Base-by-base conservation (phyloP, 768 basidiomycete species). In the Agrocybe praecox region DNA sequence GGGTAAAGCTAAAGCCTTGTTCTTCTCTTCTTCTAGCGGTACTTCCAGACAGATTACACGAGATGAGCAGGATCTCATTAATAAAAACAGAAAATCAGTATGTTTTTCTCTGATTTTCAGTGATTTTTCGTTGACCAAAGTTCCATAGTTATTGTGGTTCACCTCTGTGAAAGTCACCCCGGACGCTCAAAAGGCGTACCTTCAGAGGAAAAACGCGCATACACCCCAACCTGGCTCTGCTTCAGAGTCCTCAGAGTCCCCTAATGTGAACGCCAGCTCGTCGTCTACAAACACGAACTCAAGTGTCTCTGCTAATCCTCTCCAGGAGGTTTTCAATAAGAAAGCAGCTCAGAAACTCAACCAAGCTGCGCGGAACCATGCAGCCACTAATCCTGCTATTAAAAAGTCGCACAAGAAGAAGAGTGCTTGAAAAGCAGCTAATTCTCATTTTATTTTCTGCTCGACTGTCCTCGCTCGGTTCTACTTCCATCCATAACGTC, bases 81-180 rank as follows among this genome's bases (percentile, higher is more conserved):
- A 69, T 55, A 69, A 69, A 53, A 59, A 56, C 33, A 65, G 69
- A 45, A 68, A 71, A 66, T 69, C 65, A 21, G 69, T 71, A 36
- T 24, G 63, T 42, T 51, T 54, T 21, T 23, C 22, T 15, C 32
- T 24, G 32, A 26, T 32, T 2, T 17, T 29, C 9, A 24, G 21
- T 43, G 2, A 2, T 6, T 21, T 2, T 14, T 36, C n/a, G n/a
- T 52, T 52, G 6, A 23, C 19, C 22, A 15, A 46, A 33, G 32
- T 18, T 17, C n/a, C 29, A 26, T 47, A 63, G 56, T 49, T 60
- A 10, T 12, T 57, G 17, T 51, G 45, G 23, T 60, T 52, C 33
- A 61, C 59, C 15, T 60, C 62, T 9, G 53, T 60, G n/a, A 63
- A 45, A 10, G 59, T 57, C 18, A 61, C 53, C 29, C 48, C 46